Conservation (phyloP, 768 basidiomycete species). For the Pleurotus pulmonarius region DNA sequence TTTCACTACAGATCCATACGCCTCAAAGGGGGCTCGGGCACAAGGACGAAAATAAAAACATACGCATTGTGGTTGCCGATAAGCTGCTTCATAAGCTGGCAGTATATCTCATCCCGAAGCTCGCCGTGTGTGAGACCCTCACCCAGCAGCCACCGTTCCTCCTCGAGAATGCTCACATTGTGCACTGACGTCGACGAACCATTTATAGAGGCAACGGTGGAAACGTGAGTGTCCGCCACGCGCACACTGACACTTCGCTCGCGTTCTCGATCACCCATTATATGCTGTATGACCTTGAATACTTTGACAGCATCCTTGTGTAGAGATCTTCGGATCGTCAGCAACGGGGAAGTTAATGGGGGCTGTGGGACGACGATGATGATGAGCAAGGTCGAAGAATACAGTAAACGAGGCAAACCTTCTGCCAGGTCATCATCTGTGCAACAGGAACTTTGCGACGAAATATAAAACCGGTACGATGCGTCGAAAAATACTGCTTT, state of each 20-base stretch:
- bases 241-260: constrained; percentile 56
- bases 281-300: constrained; percentile 87
- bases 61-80: constrained; percentile 77
- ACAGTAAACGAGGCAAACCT: constrained; percentile 32
- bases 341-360: constrained; percentile 69
- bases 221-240: constrained; percentile 37
- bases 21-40: not conserved
- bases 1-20: constrained; percentile 36
- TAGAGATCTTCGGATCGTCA: constrained; percentile 62
- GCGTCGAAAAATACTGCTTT: constrained; percentile 83
- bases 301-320: constrained; percentile 77
- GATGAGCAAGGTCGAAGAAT: constrained; percentile 1
- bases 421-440: constrained; percentile 92
- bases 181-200: constrained; percentile 44
- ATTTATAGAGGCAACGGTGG: constrained; percentile 40
- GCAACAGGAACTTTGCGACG: constrained; percentile 75
- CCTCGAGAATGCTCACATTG: constrained; percentile 57
- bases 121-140: constrained; percentile 80
- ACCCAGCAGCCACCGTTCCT: constrained; percentile 81
- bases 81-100: constrained; percentile 90
- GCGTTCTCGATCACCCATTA: constrained; percentile 90
- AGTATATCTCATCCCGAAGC: constrained; percentile 90
- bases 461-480: constrained; percentile 87
- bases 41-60: constrained; percentile 23
- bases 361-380: constrained; percentile 27